These are phyloP conservation scores for Ophiostoma sp. DNA, from an alignment of 2,329 filamentous ascomycete genomes.

Conservation along the genomic window DNA sequence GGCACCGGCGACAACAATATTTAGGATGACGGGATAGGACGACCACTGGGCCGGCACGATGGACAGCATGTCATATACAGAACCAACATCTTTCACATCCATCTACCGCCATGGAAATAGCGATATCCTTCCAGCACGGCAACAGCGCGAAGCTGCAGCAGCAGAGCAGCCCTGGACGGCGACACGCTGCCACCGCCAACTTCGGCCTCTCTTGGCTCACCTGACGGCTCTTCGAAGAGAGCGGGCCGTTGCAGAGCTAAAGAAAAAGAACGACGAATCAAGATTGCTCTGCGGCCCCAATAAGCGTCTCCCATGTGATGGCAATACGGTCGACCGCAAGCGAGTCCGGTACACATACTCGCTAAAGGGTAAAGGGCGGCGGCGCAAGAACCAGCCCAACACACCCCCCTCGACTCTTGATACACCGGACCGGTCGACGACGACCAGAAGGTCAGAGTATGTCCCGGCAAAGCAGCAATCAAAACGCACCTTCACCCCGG, in stretches of 20 bases:
- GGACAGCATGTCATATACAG: constrained; percentile 7
- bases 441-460: neutral
- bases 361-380: constrained; percentile 22
- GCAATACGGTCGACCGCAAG: constrained; percentile 22
- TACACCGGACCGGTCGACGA: neutral
- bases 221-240: constrained; percentile 39
- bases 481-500: constrained; percentile 17
- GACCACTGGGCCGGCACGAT: neutral
- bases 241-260: constrained; percentile 21
- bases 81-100: neutral
- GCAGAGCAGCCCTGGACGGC: constrained; percentile 41
- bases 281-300: neutral
- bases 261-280: neutral
- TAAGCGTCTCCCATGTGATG: constrained; percentile 4
- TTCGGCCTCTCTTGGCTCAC: constrained; percentile 44
- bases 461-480: constrained; percentile 13
- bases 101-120: constrained; percentile 22
- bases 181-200: constrained; percentile 43
- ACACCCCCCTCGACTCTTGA: neutral
- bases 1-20: neutral
- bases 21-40: constrained; percentile 1
- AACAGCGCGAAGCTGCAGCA: constrained; percentile 15
- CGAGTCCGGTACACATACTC: constrained; percentile 30
- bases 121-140: constrained; percentile 17
- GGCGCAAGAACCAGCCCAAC: neutral